Percentiles rank a stretch among this genome's conserved stretches.
phyloP scores from a whole-genome alignment of 345 rosid species.

The Populus davidiana region DNA sequence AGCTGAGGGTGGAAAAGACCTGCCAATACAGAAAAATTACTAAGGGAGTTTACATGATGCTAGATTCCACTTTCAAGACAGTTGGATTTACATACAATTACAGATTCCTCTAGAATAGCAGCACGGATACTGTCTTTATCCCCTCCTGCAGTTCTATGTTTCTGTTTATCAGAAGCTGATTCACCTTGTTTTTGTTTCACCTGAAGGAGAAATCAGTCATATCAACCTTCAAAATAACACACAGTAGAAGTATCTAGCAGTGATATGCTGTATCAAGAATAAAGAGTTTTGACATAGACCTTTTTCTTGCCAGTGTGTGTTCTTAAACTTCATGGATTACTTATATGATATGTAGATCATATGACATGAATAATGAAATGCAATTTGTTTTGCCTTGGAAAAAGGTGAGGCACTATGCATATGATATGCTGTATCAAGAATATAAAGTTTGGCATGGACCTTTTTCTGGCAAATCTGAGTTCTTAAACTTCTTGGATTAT shows the following conservation, averaged over 20 bases:
- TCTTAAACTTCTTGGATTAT: neutral
- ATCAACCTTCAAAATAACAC: slow-evolving; percentile 10
- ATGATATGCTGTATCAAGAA: neutral
- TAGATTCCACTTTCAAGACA: slow-evolving; percentile 15
- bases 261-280: neutral
- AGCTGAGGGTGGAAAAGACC: slow-evolving; percentile 95
- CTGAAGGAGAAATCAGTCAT: slow-evolving; percentile 30
- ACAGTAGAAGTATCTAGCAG: neutral
- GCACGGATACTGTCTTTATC: slow-evolving; percentile 73
- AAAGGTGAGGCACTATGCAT: neutral
- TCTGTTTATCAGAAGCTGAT: slow-evolving; percentile 62
- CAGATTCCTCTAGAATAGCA: slow-evolving; percentile 82
- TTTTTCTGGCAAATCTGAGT: neutral
- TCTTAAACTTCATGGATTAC: neutral
- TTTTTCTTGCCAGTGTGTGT: neutral
- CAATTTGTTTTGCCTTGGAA: neutral
- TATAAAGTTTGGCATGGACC: neutral
- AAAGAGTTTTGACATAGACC: neutral
- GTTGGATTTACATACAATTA: slow-evolving; percentile 53
- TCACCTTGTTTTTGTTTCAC: slow-evolving; percentile 63
- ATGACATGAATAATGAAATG: neutral
- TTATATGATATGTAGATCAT: neutral
- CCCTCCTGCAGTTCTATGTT: slow-evolving; percentile 59
- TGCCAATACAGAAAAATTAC: slow-evolving; percentile 34
- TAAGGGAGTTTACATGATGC: neutral